A percentile compares a stretch with the other conserved stretches of the same genome.
Conservation (phyloP, 345 rosid species). For the Eutrema heterophyllum region DNA sequence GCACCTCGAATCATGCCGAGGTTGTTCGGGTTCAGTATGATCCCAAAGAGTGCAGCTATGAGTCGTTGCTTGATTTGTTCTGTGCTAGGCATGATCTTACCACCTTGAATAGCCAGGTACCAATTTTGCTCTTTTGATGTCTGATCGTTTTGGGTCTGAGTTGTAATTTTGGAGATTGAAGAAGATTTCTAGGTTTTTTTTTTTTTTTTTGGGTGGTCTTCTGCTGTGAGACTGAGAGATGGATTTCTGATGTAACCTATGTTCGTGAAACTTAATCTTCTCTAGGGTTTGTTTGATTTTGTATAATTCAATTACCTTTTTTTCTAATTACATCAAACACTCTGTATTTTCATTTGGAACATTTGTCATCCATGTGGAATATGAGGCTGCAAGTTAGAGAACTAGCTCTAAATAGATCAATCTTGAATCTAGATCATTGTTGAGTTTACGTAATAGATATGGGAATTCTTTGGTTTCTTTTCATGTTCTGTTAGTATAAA, state of each 20-base stretch:
- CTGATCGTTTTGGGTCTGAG: neutral
- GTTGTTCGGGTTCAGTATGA: conserved; percentile 84
- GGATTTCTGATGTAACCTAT: neutral
- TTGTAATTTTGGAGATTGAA: neutral
- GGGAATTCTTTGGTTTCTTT: neutral
- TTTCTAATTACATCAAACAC: neutral
- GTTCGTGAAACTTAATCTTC: neutral
- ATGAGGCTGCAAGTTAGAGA: neutral
- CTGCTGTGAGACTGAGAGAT: neutral
- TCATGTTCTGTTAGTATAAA: neutral
- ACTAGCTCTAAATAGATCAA: neutral
- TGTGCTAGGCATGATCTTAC: conserved; percentile 95
- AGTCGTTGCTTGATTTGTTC: conserved; percentile 62
- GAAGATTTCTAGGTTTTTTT: neutral
- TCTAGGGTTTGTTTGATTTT: neutral
- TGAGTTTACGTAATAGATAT: neutral
- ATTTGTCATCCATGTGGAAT: neutral
- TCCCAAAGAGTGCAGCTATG: conserved; percentile 68
- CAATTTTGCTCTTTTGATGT: conserved; percentile 12
- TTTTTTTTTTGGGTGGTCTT: neutral
- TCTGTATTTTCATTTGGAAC: neutral
- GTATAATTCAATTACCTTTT: neutral
- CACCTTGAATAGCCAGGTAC: conserved; percentile 83
- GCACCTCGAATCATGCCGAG: conserved; percentile 63
- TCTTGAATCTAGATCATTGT: neutral